Base-by-base conservation (phyloP, 306 rosid genomes). In the Ammopiptanthus mongolicus region DNA sequence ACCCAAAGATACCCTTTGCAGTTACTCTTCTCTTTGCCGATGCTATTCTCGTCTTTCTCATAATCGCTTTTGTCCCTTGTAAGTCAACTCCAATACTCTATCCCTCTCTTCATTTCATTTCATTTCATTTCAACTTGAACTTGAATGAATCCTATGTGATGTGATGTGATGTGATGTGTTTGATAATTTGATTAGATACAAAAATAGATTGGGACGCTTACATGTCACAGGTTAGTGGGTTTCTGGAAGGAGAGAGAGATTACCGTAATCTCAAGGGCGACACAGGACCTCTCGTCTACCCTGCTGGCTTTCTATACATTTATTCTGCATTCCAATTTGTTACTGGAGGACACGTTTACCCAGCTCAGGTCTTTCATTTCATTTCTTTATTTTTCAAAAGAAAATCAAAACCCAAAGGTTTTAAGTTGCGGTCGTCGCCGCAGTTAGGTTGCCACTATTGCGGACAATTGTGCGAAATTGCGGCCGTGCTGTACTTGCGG, bases 151-250 rank as follows among this genome's bases (percentile, higher is more conserved):
- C 14, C 46, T 39, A 50, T 44, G 23, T 34, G n/a, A 66, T 18
- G 36, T 21, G 8, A 18, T 70, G 23, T 48, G n/a, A 47, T 76
- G 60, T 52, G 36, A 7, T 3, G 4, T 25, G 9, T 67, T 7
- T 84, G 28, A 44, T 75, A 64, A 37, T 18, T 83, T 82, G 14
- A 10, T 61, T 93, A 95, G 97, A 95, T 84, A 92, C 97, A 42
- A 92, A 95, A 84, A 95, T 95, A 50, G 97, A 95, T 70, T 95
- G 99, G 99, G 99, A 95, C 65, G 99, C 97, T 47, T 95, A 95
- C 80, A 95, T 95, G 99, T 91, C 99, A 13, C 97, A 95, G 84
- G 97, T 87, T 37, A 29, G 65, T 6, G 98, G 97, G 51, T 95
- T 91, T 87, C 74, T 87, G 18, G 87, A 74, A 42, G 98, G 97